A percentile compares a stretch with the other conserved stretches of the same genome.
phyloP scores from a whole-genome alignment of 2,329 filamentous ascomycete genomes.

The Amesomyces nigricolor region DNA sequence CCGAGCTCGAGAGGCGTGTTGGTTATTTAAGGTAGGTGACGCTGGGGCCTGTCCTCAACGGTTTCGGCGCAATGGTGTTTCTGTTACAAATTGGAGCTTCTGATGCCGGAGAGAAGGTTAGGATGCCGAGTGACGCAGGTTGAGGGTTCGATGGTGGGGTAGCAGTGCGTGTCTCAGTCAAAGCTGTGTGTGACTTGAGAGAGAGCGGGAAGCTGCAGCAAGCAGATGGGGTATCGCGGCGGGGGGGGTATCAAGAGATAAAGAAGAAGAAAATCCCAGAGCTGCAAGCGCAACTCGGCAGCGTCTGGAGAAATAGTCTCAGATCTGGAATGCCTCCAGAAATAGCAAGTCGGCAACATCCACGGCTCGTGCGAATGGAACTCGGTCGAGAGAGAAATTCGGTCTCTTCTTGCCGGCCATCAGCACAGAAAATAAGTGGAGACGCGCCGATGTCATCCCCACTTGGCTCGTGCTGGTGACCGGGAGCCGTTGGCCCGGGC shows the following conservation, averaged over 20 bases:
- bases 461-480: background rate
- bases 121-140: no score
- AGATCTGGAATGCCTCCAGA: background rate
- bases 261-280: background rate
- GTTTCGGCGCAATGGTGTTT: background rate
- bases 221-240: no score
- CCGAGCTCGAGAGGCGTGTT: background rate
- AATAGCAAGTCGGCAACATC: background rate
- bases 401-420: background rate
- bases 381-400: background rate
- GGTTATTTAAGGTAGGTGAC: background rate
- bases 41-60: background rate
- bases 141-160: background rate
- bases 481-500: slow-evolving; percentile 8
- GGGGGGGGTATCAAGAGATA: background rate
- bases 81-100: background rate
- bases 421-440: slow-evolving; percentile 4
- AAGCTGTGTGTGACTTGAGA: background rate
- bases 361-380: background rate
- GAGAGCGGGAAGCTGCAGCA: no score
- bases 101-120: background rate
- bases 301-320: background rate
- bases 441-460: slow-evolving; percentile 8
- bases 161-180: background rate
- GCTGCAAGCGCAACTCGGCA: background rate